Percentiles rank a stretch among this genome's conserved stretches.
Conservation (phyloP, 1,139 yeast species). For the Candida labiduridarum region DNA sequence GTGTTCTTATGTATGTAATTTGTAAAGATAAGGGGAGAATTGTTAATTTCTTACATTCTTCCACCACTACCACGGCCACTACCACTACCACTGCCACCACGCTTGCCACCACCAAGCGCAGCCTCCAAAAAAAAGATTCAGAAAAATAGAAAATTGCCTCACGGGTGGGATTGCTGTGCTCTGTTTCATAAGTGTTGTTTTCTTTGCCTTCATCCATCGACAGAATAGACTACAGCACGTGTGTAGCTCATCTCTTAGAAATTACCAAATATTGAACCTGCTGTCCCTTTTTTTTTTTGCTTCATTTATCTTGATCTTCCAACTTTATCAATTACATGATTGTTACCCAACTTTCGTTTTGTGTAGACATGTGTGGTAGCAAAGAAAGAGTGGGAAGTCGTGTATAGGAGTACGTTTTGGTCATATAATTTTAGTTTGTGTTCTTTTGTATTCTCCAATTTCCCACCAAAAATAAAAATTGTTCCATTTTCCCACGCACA, state of each 20-base stretch:
- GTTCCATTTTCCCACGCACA: not conserved
- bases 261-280: no score
- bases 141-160: no score
- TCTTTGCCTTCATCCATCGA: no score
- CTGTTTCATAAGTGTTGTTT: no score
- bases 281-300: no score
- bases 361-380: not conserved
- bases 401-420: not conserved
- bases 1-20: slow-evolving; percentile 1
- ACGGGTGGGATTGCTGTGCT: no score
- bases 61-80: not conserved
- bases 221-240: no score
- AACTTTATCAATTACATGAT: no score
- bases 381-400: not conserved
- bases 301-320: no score
- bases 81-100: no score
- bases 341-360: not conserved
- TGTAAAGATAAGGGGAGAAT: slow-evolving; percentile 3
- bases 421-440: not conserved
- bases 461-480: not conserved
- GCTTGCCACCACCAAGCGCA: not conserved
- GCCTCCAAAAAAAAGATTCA: not conserved
- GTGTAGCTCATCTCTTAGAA: no score
- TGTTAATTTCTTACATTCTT: not conserved
- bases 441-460: not conserved